Evolutionary conservation across 1,284 basidiomycete species (phyloP).

Genomic region (Austroboletus novae-zelandiae): DNA sequence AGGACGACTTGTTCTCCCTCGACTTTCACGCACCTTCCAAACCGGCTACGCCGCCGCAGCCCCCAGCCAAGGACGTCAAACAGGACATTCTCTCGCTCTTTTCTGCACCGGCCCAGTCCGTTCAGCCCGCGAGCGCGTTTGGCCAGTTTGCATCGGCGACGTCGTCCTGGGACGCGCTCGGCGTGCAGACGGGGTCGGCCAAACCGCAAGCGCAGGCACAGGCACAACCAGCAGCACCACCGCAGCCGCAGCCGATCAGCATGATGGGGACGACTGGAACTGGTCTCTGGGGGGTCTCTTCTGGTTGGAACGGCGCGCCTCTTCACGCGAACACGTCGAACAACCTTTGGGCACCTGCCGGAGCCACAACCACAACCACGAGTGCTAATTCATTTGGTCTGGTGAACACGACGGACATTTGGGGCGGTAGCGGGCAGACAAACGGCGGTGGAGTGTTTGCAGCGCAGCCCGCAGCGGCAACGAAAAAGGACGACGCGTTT

Average conservation of each 20-base stretch:
- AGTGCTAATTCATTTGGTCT: constrained; percentile 28
- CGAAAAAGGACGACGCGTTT: constrained; percentile 76
- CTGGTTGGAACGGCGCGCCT: constrained; percentile 50
- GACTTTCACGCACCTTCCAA: constrained; percentile 70
- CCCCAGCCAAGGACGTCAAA: constrained; percentile 70
- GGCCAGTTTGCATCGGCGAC: constrained; percentile 26
- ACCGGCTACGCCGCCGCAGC: constrained; percentile 27
- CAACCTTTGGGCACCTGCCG: constrained; percentile 40
- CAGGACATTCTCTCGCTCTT: constrained; percentile 88
- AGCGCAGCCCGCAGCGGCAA: constrained; percentile 24
- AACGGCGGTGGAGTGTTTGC: constrained; percentile 36
- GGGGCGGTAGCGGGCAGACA: constrained; percentile 39
- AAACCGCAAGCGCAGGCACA: constrained; percentile 16
- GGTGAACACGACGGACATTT: constrained; percentile 53
- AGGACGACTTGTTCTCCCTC: constrained; percentile 79
- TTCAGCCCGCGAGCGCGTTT: constrained; percentile 32
- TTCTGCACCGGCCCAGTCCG: constrained; percentile 42
- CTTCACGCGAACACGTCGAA: constrained; percentile 30
- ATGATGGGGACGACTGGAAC: constrained; percentile 57
- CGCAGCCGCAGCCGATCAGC: constrained; percentile 38
- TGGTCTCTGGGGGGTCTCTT: constrained; percentile 63
- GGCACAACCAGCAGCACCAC: neutral
- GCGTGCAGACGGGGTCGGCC: neutral
- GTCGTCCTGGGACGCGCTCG: constrained; percentile 16
- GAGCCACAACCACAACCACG: constrained; percentile 18